Percentiles rank a stretch among this genome's conserved stretches.
phyloP scores from a whole-genome alignment of 1,284 basidiomycete species.

The Ceratobasidium sp. region DNA sequence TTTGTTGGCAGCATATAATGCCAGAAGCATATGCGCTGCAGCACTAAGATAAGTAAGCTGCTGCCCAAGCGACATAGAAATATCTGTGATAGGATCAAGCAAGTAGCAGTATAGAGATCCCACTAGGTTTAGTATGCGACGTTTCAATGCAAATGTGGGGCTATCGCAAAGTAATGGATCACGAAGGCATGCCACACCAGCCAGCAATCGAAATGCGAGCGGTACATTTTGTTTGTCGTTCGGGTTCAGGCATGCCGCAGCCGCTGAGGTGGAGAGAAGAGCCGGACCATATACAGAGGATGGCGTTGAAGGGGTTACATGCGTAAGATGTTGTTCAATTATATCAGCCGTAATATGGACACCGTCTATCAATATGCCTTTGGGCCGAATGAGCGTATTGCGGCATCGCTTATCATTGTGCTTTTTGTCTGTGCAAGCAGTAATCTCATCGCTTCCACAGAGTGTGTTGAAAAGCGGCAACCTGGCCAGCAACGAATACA shows the following conservation, averaged over 20 bases:
- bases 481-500: conserved; percentile 45
- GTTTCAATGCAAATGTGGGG: conserved; percentile 45
- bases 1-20: neutral
- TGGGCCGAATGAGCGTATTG: conserved; percentile 51
- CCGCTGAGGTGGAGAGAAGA: conserved; percentile 38
- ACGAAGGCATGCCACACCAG: conserved; percentile 51
- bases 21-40: conserved; percentile 19
- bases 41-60: conserved; percentile 29
- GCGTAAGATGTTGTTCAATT: conserved; percentile 48
- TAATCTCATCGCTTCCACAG: conserved; percentile 55
- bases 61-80: neutral
- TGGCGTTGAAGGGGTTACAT: neutral
- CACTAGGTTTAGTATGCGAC: neutral
- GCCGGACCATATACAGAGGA: conserved; percentile 43
- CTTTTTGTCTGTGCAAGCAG: conserved; percentile 54
- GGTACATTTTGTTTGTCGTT: conserved; percentile 55
- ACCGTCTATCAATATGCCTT: conserved; percentile 50
- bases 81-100: conserved; percentile 1
- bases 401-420: conserved; percentile 54
- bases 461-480: conserved; percentile 52
- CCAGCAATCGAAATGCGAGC: conserved; percentile 50
- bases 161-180: conserved; percentile 5
- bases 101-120: neutral
- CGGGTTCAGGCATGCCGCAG: conserved; percentile 49
- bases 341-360: conserved; percentile 50